Base-by-base conservation (phyloP, 192 early-diverging fungal genomes). In the Chytriomyces sp. region DNA sequence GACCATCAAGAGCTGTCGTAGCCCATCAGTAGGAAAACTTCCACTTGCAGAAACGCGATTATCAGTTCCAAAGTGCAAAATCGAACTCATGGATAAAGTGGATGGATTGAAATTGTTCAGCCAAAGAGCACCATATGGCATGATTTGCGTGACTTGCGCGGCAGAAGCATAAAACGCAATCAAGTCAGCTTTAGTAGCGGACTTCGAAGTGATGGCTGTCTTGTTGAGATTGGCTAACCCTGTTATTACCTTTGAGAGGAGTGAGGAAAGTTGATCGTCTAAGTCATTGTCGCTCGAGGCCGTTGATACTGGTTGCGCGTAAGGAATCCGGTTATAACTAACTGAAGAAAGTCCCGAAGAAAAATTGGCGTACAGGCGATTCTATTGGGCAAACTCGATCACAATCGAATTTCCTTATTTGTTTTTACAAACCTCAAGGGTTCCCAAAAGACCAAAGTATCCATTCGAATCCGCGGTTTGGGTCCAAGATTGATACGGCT, bases 121-220 rank as follows among this genome's bases (percentile, higher is more conserved):
- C 41, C 77, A 64, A 8, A 89, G 34, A 5, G 79, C 86, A 19
- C 86, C 86, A 37, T 77, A 85, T 26, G 89, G 89, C 78, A 91
- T 78, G 26, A 79, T 75, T 38, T 69, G 60, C 25, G 82, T 62
- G 12, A 85, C 63, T 12, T 55, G 28, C 8, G 62, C 74, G 8
- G 75, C 66, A 31, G 26, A 38, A 4, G 14, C 10, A 28, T 75
- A 56, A 49, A 79, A 79, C 40, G 14, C 57, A 19, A 73, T 53
- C 5, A 60, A 40, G 41, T 66, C 40, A n/a, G 28, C 30, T 6
- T 52, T 28, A 17, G 77, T 56, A 14, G 58, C 56, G 30, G 33
- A 8, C 3, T 37, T 12, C 22, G 44, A 38, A 34, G 31, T 32
- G 6, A 81, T 14, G 5, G 53, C 73, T 19, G 61, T 52, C 60